These are phyloP conservation scores for Ramalina intermedia DNA, from an alignment of 495 filamentous ascomycete genomes.

Conservation along the genomic window DNA sequence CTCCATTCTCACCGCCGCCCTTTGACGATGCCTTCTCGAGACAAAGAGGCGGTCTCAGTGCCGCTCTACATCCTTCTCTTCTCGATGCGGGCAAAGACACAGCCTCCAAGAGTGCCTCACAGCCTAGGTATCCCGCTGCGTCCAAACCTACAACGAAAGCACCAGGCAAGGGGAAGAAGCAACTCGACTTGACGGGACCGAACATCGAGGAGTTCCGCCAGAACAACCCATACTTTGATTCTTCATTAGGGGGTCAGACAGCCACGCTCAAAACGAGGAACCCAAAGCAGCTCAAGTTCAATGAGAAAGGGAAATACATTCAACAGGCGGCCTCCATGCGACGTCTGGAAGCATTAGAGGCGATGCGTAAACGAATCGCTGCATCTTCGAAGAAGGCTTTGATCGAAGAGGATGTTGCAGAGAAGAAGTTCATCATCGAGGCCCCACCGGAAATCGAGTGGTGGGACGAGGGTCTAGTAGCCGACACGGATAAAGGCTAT, in stretches of 20 bases:
- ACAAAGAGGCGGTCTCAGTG: constrained; percentile 67
- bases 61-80: constrained; percentile 75
- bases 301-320: constrained; percentile 95
- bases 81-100: constrained; percentile 51
- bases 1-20: constrained; percentile 26
- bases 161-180: constrained; percentile 34
- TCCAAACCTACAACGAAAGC: constrained; percentile 32
- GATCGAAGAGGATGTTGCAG: constrained; percentile 80
- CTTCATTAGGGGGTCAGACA: constrained; percentile 48
- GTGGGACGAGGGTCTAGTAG: constrained; percentile 88
- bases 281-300: constrained; percentile 69
- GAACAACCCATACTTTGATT: constrained; percentile 83
- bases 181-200: constrained; percentile 55
- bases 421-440: constrained; percentile 75
- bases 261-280: constrained; percentile 48
- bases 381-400: constrained; percentile 70
- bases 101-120: constrained; percentile 38
- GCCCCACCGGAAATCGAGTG: constrained; percentile 83
- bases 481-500: constrained; percentile 55
- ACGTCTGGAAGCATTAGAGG: constrained; percentile 75
- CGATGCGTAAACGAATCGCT: constrained; percentile 86
- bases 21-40: constrained; percentile 34
- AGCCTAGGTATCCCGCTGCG: constrained; percentile 43
- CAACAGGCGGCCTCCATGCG: constrained; percentile 79
- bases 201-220: constrained; percentile 47